A percentile compares a stretch with the other conserved stretches of the same genome.
Evolutionary conservation across 352 stramenopile species (phyloP).

Genomic region (Phytophthora crassamura): DNA sequence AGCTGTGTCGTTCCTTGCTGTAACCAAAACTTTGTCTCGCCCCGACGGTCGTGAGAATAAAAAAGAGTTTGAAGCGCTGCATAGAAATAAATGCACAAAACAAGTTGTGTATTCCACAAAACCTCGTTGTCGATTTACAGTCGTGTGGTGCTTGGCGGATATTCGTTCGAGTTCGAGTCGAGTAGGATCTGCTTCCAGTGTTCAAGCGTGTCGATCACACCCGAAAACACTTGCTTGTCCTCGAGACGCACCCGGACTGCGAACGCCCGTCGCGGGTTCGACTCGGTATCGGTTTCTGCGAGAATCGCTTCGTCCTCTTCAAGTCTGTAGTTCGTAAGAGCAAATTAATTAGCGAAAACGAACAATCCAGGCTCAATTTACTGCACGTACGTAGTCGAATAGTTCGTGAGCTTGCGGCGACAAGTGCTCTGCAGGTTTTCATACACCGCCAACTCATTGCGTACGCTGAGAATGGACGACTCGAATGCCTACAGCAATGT

Average conservation of each 20-base stretch:
- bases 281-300: constrained; percentile 23
- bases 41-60: neutral
- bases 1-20: neutral
- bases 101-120: constrained; percentile 18
- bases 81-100: constrained; percentile 23
- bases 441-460: constrained; percentile 67
- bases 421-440: constrained; percentile 52
- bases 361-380: neutral
- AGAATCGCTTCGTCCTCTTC: constrained; percentile 53
- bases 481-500: constrained; percentile 44
- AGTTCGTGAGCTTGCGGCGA: constrained; percentile 51
- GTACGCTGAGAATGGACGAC: constrained; percentile 45
- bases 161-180: constrained; percentile 28
- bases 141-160: constrained; percentile 43
- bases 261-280: constrained; percentile 34
- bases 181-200: constrained; percentile 47
- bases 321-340: constrained; percentile 30
- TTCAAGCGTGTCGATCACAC: constrained; percentile 44
- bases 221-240: constrained; percentile 55
- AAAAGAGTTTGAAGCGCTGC: constrained; percentile 11
- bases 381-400: constrained; percentile 54
- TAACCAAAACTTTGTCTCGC: neutral
- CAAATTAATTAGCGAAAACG: neutral
- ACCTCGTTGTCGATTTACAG: constrained; percentile 8
- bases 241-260: constrained; percentile 56